Conservation (phyloP, 108 stramenopile species). For the Nannochloropsis salina region DNA sequence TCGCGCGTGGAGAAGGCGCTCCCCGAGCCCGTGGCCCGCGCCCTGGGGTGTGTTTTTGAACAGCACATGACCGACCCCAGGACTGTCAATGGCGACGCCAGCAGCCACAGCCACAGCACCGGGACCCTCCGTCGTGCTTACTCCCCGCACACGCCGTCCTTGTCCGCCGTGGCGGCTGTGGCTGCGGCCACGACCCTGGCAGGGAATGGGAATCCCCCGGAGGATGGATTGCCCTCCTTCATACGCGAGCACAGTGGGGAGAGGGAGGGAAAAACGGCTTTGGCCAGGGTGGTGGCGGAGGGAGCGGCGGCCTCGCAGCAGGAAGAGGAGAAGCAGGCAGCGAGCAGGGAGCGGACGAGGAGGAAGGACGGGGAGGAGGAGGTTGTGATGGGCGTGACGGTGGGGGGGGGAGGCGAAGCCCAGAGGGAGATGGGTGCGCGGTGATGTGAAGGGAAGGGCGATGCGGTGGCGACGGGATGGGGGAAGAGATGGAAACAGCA, state of each 20-base stretch:
- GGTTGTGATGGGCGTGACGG: background rate
- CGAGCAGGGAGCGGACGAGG: background rate
- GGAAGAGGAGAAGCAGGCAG: background rate
- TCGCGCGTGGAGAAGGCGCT: background rate
- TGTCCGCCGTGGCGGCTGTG: background rate
- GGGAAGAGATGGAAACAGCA: background rate
- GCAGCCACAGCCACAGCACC: background rate
- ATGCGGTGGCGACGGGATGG: too few relatives aligned
- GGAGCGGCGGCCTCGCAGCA: background rate
- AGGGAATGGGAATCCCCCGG: background rate
- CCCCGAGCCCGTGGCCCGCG: background rate
- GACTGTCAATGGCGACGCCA: background rate
- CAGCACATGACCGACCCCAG: conserved; percentile 2
- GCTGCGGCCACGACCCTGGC: background rate
- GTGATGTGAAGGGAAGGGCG: background rate
- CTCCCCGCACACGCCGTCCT: background rate
- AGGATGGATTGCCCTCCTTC: background rate
- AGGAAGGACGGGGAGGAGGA: background rate
- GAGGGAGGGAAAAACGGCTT: background rate
- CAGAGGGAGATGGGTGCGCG: background rate
- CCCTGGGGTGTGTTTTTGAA: background rate
- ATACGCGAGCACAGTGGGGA: background rate
- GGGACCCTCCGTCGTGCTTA: background rate
- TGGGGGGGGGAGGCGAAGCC: background rate
- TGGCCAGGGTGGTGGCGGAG: background rate